Conservation (phyloP, 2,329 filamentous ascomycete species). For the Aspergillus sp. region DNA sequence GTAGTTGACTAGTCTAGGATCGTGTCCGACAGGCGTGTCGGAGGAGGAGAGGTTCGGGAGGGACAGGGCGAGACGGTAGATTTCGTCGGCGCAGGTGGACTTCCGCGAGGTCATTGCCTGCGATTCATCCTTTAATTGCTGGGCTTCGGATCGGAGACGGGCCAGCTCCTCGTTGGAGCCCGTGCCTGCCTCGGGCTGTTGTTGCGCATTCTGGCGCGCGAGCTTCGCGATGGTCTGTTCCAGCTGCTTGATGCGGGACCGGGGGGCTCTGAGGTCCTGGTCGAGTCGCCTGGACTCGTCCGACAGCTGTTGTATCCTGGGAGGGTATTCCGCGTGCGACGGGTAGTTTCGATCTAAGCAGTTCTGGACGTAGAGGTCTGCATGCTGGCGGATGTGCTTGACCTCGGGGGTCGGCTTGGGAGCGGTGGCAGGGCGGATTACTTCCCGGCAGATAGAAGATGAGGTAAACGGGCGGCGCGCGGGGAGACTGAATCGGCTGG, state of each 20-base stretch:
- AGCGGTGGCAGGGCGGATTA: conserved; percentile 55
- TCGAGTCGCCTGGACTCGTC: conserved; percentile 31
- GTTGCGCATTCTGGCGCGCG: conserved; percentile 15
- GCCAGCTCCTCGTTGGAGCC: conserved; percentile 13
- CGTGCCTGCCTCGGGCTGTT: conserved; percentile 1
- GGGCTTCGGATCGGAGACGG: conserved; percentile 28
- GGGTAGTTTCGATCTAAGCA: conserved; percentile 78
- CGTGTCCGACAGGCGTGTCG: conserved; percentile 61
- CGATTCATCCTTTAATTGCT: conserved; percentile 28
- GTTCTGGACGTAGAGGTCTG: conserved; percentile 70
- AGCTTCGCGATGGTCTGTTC: conserved; percentile 33
- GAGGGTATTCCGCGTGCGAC: conserved; percentile 42
- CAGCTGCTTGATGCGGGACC: conserved; percentile 36
- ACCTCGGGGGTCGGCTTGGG: conserved; percentile 74
- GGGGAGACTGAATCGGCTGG: conserved; percentile 7
- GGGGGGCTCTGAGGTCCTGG: conserved; percentile 29
- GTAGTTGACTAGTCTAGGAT: conserved; percentile 59
- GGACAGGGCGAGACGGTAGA: conserved; percentile 63
- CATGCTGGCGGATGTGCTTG: conserved; percentile 81
- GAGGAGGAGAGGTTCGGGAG: conserved; percentile 79
- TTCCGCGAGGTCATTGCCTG: conserved; percentile 23
- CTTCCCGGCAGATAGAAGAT: conserved; percentile 14
- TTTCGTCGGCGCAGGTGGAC: conserved; percentile 44
- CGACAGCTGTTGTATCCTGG: conserved; percentile 40
- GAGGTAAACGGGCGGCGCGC: conserved; percentile 13